phyloP scores from a whole-genome alignment of 257 asterid genomes.

The Capsicum pubescens region DNA sequence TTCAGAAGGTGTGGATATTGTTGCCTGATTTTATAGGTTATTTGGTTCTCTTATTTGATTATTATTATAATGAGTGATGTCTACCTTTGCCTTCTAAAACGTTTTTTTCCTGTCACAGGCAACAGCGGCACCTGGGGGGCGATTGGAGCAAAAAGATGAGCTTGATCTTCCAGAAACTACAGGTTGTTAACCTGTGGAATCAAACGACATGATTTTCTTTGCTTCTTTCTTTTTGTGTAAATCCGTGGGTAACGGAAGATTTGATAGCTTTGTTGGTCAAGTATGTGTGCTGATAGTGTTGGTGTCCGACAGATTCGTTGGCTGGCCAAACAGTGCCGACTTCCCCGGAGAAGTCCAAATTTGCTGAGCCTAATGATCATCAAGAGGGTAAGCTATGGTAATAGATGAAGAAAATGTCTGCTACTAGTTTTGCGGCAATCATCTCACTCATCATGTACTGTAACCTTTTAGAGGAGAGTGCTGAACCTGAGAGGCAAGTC shows the following conservation, averaged over 20 bases:
- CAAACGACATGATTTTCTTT: not conserved
- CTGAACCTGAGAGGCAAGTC: conserved; percentile 63
- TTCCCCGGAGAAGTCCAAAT: conserved; percentile 53
- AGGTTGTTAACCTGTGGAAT: conserved; percentile 13
- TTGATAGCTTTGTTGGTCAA: conserved; percentile 13
- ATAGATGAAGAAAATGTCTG: conserved; percentile 30
- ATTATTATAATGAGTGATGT: not conserved
- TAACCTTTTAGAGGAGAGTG: conserved; percentile 60
- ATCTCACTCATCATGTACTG: conserved; percentile 30
- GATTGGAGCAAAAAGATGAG: not conserved
- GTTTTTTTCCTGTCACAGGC: conserved; percentile 1
- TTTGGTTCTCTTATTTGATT: not conserved
- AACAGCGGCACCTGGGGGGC: not conserved
- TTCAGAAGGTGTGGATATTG: conserved; percentile 34
- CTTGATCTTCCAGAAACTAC: conserved; percentile 24
- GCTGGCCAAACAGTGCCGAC: conserved; percentile 24
- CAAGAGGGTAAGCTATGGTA: conserved; percentile 62
- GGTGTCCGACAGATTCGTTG: not conserved
- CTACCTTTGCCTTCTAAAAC: not conserved
- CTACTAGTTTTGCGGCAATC: conserved; percentile 30
- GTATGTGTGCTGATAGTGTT: conserved; percentile 20
- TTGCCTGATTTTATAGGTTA: not conserved
- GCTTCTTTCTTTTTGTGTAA: not conserved
- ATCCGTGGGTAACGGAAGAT: not conserved
- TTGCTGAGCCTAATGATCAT: conserved; percentile 63